Conservation (phyloP, 805 yeast species). For the Cyberlindnera petersonii region DNA sequence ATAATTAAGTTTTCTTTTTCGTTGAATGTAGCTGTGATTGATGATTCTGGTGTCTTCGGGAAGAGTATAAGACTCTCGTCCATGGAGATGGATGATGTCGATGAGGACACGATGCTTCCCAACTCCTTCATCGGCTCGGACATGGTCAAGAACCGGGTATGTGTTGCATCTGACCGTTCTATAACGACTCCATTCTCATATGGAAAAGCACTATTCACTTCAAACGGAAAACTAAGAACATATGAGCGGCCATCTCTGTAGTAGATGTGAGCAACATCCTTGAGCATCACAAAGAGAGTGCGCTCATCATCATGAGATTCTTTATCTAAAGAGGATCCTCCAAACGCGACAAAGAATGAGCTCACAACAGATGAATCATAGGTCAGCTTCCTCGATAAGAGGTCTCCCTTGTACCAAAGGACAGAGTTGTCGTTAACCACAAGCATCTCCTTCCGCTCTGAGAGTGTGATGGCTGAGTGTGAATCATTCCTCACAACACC, state of each 20-base stretch:
- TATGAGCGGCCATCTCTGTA: conserved; percentile 55
- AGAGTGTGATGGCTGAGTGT: conserved; percentile 6
- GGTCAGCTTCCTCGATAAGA: conserved; percentile 44
- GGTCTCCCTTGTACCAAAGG: conserved; percentile 46
- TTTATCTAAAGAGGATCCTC: conserved; percentile 2
- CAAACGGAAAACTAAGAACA: conserved; percentile 66
- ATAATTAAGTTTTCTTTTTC: conserved; percentile 40
- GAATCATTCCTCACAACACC: conserved; percentile 2
- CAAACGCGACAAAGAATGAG: conserved; percentile 60
- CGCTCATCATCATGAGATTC: conserved; percentile 13
- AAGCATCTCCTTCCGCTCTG: conserved; percentile 16
- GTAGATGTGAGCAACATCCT: conserved; percentile 60
- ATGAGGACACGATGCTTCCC: conserved; percentile 66
- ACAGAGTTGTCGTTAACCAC: conserved; percentile 16
- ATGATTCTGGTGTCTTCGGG: conserved; percentile 39
- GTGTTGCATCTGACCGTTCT: conserved; percentile 35
- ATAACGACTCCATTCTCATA: conserved; percentile 66
- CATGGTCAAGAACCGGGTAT: conserved; percentile 51
- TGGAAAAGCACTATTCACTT: conserved; percentile 54
- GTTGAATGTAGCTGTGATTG: conserved; percentile 56
- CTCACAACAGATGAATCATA: conserved; percentile 48
- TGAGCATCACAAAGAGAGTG: conserved; percentile 58
- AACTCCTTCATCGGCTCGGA: conserved; percentile 73
- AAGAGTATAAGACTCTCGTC: conserved; percentile 54
- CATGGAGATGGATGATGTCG: conserved; percentile 59